Percentiles rank a stretch among this genome's conserved stretches.
Evolutionary conservation across 1,139 yeast genomes (phyloP).

Genomic region (Taiozyma sp.): DNA sequence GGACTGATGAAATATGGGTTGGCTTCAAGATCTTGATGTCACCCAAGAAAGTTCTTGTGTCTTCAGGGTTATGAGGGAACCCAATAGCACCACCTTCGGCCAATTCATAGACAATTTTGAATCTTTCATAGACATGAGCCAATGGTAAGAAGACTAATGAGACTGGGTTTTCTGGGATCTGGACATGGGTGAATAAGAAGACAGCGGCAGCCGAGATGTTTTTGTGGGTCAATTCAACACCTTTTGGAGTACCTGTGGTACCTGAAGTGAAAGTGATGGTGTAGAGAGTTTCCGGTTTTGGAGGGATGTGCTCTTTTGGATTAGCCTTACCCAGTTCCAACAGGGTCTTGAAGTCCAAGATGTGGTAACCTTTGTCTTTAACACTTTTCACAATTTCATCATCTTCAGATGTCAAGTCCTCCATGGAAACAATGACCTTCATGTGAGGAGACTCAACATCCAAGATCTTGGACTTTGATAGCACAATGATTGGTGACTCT

Average conservation of each 20-base stretch:
- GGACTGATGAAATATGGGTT: constrained; percentile 43
- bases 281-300: constrained; percentile 40
- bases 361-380: constrained; percentile 13
- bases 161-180: constrained; percentile 20
- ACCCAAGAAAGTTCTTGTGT: constrained; percentile 40
- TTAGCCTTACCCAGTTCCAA: constrained; percentile 35
- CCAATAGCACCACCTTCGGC: constrained; percentile 37
- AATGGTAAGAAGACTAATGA: constrained; percentile 46
- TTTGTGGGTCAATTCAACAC: constrained; percentile 44
- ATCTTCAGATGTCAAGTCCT: constrained; percentile 16
- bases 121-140: constrained; percentile 63
- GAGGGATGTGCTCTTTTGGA: constrained; percentile 33
- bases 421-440: constrained; percentile 24
- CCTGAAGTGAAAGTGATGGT: constrained; percentile 54
- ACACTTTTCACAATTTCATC: constrained; percentile 14
- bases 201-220: constrained; percentile 39
- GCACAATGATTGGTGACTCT: constrained; percentile 35
- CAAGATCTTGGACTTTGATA: constrained; percentile 34
- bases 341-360: constrained; percentile 24
- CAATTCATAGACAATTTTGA: constrained; percentile 25
- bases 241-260: constrained; percentile 54
- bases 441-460: constrained; percentile 18
- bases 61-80: constrained; percentile 40
- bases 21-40: constrained; percentile 44
- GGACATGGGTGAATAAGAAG: constrained; percentile 23